Evolutionary conservation across 306 rosid species (phyloP), one percentile per base, ranked within the genome.

Genomic region (Fagus crenata): DNA sequence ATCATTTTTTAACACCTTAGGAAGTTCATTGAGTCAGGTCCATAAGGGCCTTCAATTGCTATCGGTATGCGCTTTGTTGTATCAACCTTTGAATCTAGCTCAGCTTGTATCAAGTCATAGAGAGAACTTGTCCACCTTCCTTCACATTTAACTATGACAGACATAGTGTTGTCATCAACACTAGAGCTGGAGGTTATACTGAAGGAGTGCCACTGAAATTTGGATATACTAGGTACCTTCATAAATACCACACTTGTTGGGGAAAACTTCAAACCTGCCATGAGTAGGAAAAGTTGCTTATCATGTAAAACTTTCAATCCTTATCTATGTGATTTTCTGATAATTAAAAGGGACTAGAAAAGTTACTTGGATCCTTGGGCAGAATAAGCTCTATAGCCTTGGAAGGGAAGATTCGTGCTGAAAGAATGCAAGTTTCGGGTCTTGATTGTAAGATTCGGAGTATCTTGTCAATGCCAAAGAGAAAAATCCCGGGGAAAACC

Each of bases 21-120:
- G 79, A 87, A 88, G 77, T 88, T 87, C 79, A 86, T 63, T 17
- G 92, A 87, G 70, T 90, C 73, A 74, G 97, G 97, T 79, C 91
- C 98, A 82, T 95, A 92, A 71, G 98, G 98, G 75, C 98, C 98
- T 86, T 95, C 96, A 42, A 89, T 84, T 54, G 93, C 95, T 79
- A 95, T 78, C 65, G 92, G 85, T 65, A 92, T 83, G 80, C 84
- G 82, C 69, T 82, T 89, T 73, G 68, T 56, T 75, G 75, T 82
- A 69, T 82, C 88, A 15, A 84, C 53, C 43, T 84, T 85, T 33
- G 81, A 86, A 67, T 86, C 78, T 12, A 82, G 71, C 77, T 86
- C 87, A 43, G 84, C 82, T 41, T 86, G 85, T 75, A 92, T 83
- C 87, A 92, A 59, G 53, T 87, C 80, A 73, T 71, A 81, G 65